Conservation (phyloP, 1,139 yeast genomes). For the Candida freyschussii region DNA sequence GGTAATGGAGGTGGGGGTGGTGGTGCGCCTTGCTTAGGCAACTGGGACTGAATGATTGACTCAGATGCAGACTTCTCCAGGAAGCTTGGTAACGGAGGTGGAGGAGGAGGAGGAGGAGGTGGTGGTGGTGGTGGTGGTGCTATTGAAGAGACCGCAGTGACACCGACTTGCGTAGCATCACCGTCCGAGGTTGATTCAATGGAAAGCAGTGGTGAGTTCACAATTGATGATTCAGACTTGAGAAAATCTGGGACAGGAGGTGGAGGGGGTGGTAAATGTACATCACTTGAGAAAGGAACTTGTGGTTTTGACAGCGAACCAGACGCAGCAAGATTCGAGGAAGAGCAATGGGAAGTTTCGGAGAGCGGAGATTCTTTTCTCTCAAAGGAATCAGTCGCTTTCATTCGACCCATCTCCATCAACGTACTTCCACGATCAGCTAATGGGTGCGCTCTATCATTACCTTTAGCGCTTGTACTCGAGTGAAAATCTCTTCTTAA, state of each 20-base stretch:
- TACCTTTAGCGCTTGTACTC: too few relatives aligned
- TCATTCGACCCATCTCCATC: too few relatives aligned
- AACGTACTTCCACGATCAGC: too few relatives aligned
- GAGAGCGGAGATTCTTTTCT: too few relatives aligned
- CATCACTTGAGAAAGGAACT: constrained; percentile 16
- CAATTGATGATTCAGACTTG: constrained; percentile 1
- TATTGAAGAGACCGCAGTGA: not conserved
- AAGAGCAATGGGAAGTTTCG: constrained; percentile 2
- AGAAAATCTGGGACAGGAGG: constrained; percentile 23
- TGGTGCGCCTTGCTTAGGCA: constrained; percentile 19
- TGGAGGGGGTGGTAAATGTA: constrained; percentile 32
- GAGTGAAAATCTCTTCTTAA: too few relatives aligned
- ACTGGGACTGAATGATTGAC: constrained; percentile 3
- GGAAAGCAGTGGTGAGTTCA: too few relatives aligned
- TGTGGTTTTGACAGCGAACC: constrained; percentile 1
- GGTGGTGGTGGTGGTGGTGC: constrained; percentile 6
- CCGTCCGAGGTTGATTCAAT: too few relatives aligned
- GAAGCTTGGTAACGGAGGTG: constrained; percentile 17
- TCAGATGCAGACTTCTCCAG: not conserved
- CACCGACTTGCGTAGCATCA: too few relatives aligned
- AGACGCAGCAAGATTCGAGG: not conserved
- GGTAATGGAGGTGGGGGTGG: constrained; percentile 29
- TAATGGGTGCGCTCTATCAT: too few relatives aligned
- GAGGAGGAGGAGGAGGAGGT: constrained; percentile 28
- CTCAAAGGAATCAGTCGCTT: too few relatives aligned